These are phyloP conservation scores for Backusella parvicylindrica DNA, from an alignment of 192 early-diverging fungal species.

Conservation along the genomic window DNA sequence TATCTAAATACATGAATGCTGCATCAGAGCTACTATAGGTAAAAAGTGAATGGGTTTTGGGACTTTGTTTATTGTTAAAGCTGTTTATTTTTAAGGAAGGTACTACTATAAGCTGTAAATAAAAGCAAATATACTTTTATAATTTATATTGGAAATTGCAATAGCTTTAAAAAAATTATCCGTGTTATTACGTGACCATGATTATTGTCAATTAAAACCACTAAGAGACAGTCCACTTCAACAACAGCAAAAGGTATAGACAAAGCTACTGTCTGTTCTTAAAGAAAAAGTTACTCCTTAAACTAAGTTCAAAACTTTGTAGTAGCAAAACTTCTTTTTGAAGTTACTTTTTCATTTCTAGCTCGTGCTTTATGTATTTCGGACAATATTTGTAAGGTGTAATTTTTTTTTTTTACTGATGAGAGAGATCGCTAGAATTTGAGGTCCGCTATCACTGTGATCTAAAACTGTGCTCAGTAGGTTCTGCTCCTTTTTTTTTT, in stretches of 20 bases:
- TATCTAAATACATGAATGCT: too few relatives aligned
- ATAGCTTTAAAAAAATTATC: background rate
- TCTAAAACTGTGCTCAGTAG: too few relatives aligned
- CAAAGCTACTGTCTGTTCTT: background rate
- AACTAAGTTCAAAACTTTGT: background rate
- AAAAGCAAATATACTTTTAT: background rate
- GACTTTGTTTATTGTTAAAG: too few relatives aligned
- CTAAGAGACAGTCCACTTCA: background rate
- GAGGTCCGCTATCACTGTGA: background rate
- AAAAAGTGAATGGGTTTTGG: too few relatives aligned
- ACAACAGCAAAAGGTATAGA: background rate
- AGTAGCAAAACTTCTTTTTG: background rate
- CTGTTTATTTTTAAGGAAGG: background rate
- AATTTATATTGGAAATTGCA: background rate
- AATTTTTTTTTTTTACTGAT: background rate
- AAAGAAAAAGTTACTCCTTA: background rate
- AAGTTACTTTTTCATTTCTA: background rate
- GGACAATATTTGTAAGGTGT: background rate
- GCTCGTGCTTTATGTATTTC: background rate
- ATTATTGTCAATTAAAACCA: background rate
- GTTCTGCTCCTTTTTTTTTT: background rate
- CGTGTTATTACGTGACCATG: background rate
- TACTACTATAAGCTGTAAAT: background rate
- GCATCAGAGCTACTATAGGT: too few relatives aligned
- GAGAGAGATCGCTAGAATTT: too few relatives aligned